phyloP scores from a whole-genome alignment of 257 asterid genomes.

The Cinchona pubescens region DNA sequence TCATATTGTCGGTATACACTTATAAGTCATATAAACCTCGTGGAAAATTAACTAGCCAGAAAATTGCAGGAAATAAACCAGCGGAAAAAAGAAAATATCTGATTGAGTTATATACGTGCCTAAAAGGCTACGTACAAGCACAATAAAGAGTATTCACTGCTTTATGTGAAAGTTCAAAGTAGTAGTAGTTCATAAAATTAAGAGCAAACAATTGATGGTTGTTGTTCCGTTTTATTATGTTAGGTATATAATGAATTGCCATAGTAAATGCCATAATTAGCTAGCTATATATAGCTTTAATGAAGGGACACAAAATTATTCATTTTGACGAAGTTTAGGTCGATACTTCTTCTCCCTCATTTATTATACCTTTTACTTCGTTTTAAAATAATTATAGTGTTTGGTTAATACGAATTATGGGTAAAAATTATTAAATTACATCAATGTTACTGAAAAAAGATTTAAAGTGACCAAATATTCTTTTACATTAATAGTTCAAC shows the following conservation, averaged over 20 bases:
- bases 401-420: no score
- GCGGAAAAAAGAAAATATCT: not conserved
- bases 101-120: not conserved
- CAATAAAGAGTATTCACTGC: not conserved
- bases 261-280: constrained; percentile 44
- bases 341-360: constrained; percentile 28
- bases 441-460: no score
- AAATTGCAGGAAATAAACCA: not conserved
- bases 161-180: not conserved
- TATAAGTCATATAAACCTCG: not conserved
- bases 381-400: no score
- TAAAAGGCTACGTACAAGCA: no score
- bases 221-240: constrained; percentile 23
- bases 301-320: constrained; percentile 29
- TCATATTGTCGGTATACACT: not conserved
- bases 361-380: no score
- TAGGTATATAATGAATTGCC: constrained; percentile 49
- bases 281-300: constrained; percentile 27
- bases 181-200: constrained; percentile 12
- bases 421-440: no score
- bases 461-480: no score
- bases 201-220: constrained; percentile 15
- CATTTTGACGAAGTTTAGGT: constrained; percentile 28
- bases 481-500: no score
- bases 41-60: not conserved